Evolutionary conservation across 345 rosid species (phyloP), one percentile per base, ranked within the genome.

Genomic region (Populus deltoides): DNA sequence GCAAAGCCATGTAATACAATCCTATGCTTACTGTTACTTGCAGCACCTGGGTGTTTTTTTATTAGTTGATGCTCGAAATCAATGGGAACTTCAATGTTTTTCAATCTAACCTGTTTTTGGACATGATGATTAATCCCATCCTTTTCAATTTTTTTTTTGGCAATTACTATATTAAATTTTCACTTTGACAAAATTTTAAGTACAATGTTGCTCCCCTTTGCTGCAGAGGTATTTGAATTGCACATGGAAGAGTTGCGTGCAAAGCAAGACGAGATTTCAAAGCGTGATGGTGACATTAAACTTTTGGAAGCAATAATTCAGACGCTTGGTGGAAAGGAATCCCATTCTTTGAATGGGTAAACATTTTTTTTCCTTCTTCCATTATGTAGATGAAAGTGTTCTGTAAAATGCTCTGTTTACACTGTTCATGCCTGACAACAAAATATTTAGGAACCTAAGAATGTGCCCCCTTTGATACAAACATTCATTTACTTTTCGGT

Each of bases 251-350:
- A 96, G 87, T 84, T 93, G 80, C 89, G 90, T 24, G 86, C 92
- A 20, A 93, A 90, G 91, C 99, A 95, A 87, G 98, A 91, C 71
- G 94, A 95, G 81, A 93, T 93, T 16, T 76, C 85, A 1, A 92
- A 92, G 81, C 94, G 97, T 3, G 98, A 95, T 68, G 84, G 86
- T 2, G 99, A 95, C 78, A 91, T 92, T 67, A 93, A 95, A 75
- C 98, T 95, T 66, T 86, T 95, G 83, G 97, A 95, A 87, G 96
- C 99, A 51, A 93, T 95, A 78, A 90, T 93, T 85, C 99, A 91
- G 84, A 95, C 99, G 15, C 89, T 95, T 10, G 97, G 98, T 16
- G 94, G 93, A 31, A 93, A 84, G 76, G 91, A 86, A 31, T 82
- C 87, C 6, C 81, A 57, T 71, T 77, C 86, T 31, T 25, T 70